Percentiles rank a stretch among this genome's conserved stretches.
phyloP scores from a whole-genome alignment of 116 monocot genomes.

The Phalaenopsis hybrid region DNA sequence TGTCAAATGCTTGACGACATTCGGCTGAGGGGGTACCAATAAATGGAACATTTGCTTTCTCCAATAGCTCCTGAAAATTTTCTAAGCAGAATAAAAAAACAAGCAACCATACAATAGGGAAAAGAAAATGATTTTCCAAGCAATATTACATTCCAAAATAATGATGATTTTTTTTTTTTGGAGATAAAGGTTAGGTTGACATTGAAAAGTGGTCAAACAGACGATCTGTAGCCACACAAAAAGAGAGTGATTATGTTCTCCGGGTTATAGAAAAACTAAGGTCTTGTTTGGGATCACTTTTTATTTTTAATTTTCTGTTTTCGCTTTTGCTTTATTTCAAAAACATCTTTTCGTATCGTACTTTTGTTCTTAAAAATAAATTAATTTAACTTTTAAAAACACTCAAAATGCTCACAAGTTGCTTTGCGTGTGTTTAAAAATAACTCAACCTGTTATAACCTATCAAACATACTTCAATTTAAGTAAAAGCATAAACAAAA shows the following conservation, averaged over 20 bases:
- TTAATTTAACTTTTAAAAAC: too few species aligned
- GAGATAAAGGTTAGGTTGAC: neutral
- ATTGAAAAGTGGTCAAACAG: neutral
- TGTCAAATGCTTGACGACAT: conserved; percentile 79
- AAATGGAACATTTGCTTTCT: conserved; percentile 84
- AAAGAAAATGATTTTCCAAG: conserved; percentile 7
- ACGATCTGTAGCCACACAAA: neutral
- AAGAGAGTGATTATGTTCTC: neutral
- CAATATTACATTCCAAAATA: neutral
- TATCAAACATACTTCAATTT: too few species aligned
- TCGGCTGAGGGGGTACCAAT: conserved; percentile 71
- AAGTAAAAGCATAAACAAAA: too few species aligned
- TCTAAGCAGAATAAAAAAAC: neutral
- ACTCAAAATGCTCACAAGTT: too few species aligned
- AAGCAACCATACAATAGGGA: neutral
- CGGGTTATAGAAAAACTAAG: neutral
- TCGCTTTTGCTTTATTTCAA: too few species aligned
- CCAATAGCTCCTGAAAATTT: conserved; percentile 59
- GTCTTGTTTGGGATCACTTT: neutral
- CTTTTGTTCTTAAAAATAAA: too few species aligned
- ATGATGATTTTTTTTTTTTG: neutral
- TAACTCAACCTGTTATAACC: too few species aligned
- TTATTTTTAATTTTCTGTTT: too few species aligned
- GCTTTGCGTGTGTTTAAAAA: too few species aligned
- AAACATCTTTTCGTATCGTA: too few species aligned